Conservation (phyloP, 768 basidiomycete species). For the Udeniomyces megalosporus region DNA sequence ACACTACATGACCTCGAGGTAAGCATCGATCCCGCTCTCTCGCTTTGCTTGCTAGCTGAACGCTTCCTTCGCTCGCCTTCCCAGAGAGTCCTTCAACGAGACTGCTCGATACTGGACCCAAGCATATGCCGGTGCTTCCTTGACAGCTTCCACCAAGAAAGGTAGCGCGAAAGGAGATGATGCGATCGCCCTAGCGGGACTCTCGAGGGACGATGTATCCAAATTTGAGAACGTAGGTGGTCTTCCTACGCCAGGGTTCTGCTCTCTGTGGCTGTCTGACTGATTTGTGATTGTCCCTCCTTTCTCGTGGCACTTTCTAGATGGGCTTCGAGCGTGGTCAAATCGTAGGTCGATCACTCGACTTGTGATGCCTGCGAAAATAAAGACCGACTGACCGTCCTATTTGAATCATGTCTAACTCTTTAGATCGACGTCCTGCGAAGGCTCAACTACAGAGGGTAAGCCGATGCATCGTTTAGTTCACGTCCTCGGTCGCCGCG, state of each 20-base stretch:
- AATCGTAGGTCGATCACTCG: constrained; percentile 47
- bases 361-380: neutral
- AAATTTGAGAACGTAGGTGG: constrained; percentile 43
- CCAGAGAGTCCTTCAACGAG: constrained; percentile 59
- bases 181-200: constrained; percentile 53
- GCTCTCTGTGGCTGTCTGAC: constrained; percentile 65
- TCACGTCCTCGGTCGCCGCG: neutral
- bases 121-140: constrained; percentile 66
- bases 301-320: constrained; percentile 20
- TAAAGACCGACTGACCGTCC: neutral
- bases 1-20: constrained; percentile 71
- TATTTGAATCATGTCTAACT: neutral
- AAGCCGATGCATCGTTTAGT: neutral
- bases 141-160: constrained; percentile 32
- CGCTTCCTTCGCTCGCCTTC: too few relatives aligned
- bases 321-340: constrained; percentile 68
- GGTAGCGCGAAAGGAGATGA: constrained; percentile 17
- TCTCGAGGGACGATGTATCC: constrained; percentile 67
- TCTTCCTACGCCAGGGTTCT: neutral
- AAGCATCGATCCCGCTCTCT: neutral
- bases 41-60: too few relatives aligned
- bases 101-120: constrained; percentile 91
- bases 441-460: constrained; percentile 69
- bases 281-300: constrained; percentile 28
- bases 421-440: constrained; percentile 70